These are phyloP conservation scores for Suillus tomentosus DNA, from an alignment of 768 basidiomycete species.

Conservation along the genomic window DNA sequence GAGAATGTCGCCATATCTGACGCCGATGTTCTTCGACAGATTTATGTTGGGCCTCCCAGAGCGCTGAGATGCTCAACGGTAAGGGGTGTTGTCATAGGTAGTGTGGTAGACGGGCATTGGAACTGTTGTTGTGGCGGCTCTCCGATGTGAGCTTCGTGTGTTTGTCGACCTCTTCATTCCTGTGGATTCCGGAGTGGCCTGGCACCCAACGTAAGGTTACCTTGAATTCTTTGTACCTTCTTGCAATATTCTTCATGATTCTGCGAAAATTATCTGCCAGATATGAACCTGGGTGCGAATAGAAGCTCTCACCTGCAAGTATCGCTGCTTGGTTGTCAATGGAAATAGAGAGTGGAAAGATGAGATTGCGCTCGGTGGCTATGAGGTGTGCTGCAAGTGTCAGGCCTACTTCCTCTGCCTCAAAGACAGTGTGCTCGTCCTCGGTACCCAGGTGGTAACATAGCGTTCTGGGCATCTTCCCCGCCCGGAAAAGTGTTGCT, in stretches of 20 bases:
- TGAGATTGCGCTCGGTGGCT: not conserved
- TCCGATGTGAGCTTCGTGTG: not conserved
- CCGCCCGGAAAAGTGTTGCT: not conserved
- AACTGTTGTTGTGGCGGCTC: too few relatives aligned
- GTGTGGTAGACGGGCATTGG: too few relatives aligned
- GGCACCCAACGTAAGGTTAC: slow-evolving; percentile 5
- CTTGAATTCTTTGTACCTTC: rapidly evolving
- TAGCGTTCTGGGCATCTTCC: not conserved
- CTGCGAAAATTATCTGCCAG: slow-evolving; percentile 6
- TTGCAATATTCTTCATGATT: not conserved
- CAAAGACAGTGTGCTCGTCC: slow-evolving; percentile 19
- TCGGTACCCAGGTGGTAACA: slow-evolving; percentile 13
- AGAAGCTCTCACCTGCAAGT: slow-evolving; percentile 5
- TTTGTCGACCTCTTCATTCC: slow-evolving; percentile 1
- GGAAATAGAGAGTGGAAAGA: slow-evolving; percentile 3
- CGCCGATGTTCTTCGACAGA: too few relatives aligned
- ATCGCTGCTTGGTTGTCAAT: slow-evolving; percentile 21
- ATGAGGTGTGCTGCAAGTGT: slow-evolving; percentile 17
- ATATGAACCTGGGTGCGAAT: not conserved
- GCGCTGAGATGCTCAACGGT: too few relatives aligned
- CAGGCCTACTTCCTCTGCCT: slow-evolving; percentile 19
- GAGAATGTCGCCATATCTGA: too few relatives aligned
- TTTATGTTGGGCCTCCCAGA: too few relatives aligned
- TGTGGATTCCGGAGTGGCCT: not conserved
- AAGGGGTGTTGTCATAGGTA: too few relatives aligned